phyloP scores from a whole-genome alignment of 192 early-diverging fungal genomes.

The Powellomyces hirtus region DNA sequence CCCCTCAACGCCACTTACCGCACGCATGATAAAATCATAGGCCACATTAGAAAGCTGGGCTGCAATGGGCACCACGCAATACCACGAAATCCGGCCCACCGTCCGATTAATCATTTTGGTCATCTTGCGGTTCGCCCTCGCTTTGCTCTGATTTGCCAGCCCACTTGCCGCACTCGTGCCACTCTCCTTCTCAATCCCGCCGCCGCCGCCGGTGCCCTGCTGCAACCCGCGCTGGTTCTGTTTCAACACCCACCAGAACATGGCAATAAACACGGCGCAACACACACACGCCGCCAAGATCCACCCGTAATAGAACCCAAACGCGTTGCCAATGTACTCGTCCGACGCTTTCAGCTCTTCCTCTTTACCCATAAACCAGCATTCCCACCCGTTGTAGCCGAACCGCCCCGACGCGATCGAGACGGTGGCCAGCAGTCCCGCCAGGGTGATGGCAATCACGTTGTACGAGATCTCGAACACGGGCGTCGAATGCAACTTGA shows the following conservation, averaged over 20 bases:
- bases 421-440: not conserved
- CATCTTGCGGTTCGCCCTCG: no score
- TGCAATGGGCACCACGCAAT: no score
- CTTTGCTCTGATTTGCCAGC: no score
- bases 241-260: not conserved
- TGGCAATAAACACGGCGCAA: not conserved
- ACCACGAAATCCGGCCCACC: no score
- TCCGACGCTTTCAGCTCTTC: not conserved
- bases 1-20: no score
- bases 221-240: not conserved
- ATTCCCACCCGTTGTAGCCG: slow-evolving; percentile 7
- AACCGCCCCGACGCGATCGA: not conserved
- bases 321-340: not conserved
- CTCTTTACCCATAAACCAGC: not conserved
- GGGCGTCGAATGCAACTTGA: not conserved
- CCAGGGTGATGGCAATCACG: not conserved
- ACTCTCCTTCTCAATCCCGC: not conserved
- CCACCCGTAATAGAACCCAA: slow-evolving; percentile 1
- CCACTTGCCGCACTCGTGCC: no score
- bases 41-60: no score
- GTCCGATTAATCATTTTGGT: no score
- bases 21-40: no score
- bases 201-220: not conserved
- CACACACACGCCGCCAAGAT: not conserved
- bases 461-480: not conserved